Evolutionary conservation across 139 green algal genomes (phyloP), one percentile per base, ranked within the genome.

Genomic region (Asterochloris erici): DNA sequence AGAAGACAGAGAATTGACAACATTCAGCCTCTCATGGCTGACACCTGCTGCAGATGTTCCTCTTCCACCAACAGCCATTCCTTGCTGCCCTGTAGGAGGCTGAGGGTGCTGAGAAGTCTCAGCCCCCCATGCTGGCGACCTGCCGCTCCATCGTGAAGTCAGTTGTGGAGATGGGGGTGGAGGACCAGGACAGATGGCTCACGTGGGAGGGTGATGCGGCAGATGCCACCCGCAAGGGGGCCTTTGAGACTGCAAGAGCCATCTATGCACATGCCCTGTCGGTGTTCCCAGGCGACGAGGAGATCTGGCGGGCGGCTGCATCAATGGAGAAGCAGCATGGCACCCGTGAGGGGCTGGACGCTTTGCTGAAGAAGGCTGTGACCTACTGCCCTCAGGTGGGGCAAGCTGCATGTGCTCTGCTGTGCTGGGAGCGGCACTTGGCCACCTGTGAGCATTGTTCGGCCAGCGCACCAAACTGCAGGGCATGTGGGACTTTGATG

Each of bases 131-230:
- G 79, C 70, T 89, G n/a, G 78, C 79, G 24, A 96, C 93, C 14
- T 96, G 91, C 87, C 87, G 87, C 17, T 93, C 93, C 0, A 97
- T 98, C 64, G 95, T 99, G 61, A 73, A 85, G 23, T 84, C 85
- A 26, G 93, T 96, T 14, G 86, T 95, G 14, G 92, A 86, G 6
- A 80, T 95, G 60, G 94, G 94, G 17, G 93, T 99, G 21, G 96
- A 99, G 82, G 93, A 97, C 61, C 89, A 95, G 82, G 97, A 99
- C 85, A 75, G 90, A 54, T 92, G 96, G 88, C 84, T 86, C 77
- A 99, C 97, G 24, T 98, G 95, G 93, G 88, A 95, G 86, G 95
- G 91, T 13, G 97, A 99, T 83, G 97, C 88, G 60, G 88, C 89
- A 47, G 89, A 90, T 69, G 76, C 74, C 66, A 63, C 74, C 16